Conservation (phyloP, 2,329 filamentous ascomycete genomes). For the Calonectria hongkongensis region DNA sequence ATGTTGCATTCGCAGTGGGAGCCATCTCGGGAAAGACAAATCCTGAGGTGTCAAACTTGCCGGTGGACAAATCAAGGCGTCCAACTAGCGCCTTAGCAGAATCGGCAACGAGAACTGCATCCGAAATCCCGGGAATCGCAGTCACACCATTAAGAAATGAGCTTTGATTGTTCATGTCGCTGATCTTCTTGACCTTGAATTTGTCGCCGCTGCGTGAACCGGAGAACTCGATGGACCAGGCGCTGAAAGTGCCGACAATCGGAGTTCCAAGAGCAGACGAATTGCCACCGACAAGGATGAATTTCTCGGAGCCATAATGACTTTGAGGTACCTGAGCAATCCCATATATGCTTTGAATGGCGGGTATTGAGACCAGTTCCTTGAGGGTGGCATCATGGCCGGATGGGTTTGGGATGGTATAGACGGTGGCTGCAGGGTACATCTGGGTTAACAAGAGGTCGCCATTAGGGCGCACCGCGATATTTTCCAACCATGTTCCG, state of each 20-base stretch:
- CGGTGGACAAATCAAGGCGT: slow-evolving; percentile 36
- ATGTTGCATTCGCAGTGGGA: slow-evolving; percentile 1
- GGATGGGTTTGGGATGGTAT: slow-evolving; percentile 42
- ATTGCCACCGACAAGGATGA: slow-evolving; percentile 47
- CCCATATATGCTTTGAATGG: slow-evolving; percentile 44
- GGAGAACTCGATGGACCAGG: slow-evolving; percentile 41
- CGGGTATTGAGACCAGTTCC: slow-evolving; percentile 44
- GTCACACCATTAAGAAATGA: slow-evolving; percentile 38
- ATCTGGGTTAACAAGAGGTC: slow-evolving; percentile 45
- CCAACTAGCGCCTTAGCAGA: slow-evolving; percentile 36
- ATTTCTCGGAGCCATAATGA: slow-evolving; percentile 33
- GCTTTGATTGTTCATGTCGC: slow-evolving; percentile 36
- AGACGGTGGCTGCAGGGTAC: slow-evolving; percentile 41
- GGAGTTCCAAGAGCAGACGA: slow-evolving; percentile 33
- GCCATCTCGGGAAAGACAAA: slow-evolving; percentile 42
- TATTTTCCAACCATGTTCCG: slow-evolving; percentile 49
- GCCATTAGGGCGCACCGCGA: slow-evolving; percentile 45
- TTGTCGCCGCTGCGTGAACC: slow-evolving; percentile 5
- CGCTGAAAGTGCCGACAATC: slow-evolving; percentile 40
- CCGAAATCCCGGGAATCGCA: slow-evolving; percentile 35
- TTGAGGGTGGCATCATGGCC: slow-evolving; percentile 20
- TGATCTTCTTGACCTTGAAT: slow-evolving; percentile 40
- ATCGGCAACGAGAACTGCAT: slow-evolving; percentile 43
- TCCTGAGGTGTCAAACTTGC: slow-evolving; percentile 35
- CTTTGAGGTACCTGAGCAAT: slow-evolving; percentile 39